These are phyloP conservation scores for Zymoseptoria crescenta DNA, from an alignment of 2,329 filamentous ascomycete species.

Conservation along the genomic window DNA sequence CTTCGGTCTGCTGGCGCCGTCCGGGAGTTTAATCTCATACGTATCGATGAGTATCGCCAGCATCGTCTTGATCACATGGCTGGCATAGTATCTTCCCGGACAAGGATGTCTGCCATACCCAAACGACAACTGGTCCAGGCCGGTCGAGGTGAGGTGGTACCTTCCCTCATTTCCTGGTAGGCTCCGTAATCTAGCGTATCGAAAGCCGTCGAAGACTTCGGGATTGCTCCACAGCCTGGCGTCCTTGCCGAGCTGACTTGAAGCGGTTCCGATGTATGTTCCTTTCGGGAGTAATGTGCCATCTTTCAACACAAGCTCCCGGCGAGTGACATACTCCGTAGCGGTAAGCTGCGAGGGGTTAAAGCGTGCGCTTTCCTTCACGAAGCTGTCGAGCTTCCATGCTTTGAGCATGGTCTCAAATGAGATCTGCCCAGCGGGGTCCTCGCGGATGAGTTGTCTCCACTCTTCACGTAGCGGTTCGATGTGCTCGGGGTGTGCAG, in stretches of 20 bases:
- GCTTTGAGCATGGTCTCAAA: neutral
- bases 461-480: neutral
- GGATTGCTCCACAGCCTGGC: neutral
- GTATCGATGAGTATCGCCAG: neutral
- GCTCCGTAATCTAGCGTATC: neutral
- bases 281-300: neutral
- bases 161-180: neutral
- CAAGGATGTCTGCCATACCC: slow-evolving; percentile 1
- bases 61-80: neutral
- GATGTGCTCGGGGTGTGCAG: neutral
- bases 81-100: slow-evolving; percentile 1
- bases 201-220: neutral
- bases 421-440: neutral
- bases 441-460: neutral
- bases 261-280: neutral
- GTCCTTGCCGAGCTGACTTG: neutral
- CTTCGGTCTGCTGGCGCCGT: neutral
- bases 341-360: slow-evolving; percentile 1
- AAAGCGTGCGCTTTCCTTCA: neutral
- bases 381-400: neutral
- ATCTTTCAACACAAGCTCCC: neutral
- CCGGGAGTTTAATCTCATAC: neutral
- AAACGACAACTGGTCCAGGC: slow-evolving; percentile 1
- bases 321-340: neutral
- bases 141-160: neutral